Evolutionary conservation across 2,329 filamentous ascomycete species (phyloP).

Genomic region (Fusarium pseudograminearum): DNA sequence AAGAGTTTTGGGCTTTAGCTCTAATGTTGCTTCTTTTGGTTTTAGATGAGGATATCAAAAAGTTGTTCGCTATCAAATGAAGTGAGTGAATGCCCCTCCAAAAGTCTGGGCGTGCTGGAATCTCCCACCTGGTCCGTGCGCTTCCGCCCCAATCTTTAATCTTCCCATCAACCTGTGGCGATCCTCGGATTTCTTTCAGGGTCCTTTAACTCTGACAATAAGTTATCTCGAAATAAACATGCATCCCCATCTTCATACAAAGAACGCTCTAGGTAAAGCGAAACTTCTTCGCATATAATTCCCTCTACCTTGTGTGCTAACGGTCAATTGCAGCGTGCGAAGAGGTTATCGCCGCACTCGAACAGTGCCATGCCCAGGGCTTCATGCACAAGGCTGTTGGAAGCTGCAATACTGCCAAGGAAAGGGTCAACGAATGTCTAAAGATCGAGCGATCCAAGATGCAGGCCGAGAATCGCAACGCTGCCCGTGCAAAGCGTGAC

Average conservation of each 20-base stretch:
- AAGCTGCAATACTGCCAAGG: slow-evolving; percentile 89
- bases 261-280: slow-evolving; percentile 82
- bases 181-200: slow-evolving; percentile 39
- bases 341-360: slow-evolving; percentile 91
- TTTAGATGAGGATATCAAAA: slow-evolving; percentile 22
- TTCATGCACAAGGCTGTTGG: slow-evolving; percentile 93
- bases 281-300: background rate
- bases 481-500: slow-evolving; percentile 75
- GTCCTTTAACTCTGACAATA: slow-evolving; percentile 27
- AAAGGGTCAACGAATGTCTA: slow-evolving; percentile 85
- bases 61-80: slow-evolving; percentile 22
- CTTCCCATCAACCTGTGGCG: slow-evolving; percentile 28
- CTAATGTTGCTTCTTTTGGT: background rate
- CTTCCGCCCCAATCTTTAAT: slow-evolving; percentile 33
- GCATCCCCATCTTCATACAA: slow-evolving; percentile 98
- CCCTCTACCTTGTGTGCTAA: slow-evolving; percentile 27
- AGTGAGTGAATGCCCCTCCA: slow-evolving; percentile 44
- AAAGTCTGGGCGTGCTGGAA: slow-evolving; percentile 19
- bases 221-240: slow-evolving; percentile 63
- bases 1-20: background rate
- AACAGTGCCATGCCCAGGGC: slow-evolving; percentile 92
- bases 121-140: slow-evolving; percentile 50
- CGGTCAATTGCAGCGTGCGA: slow-evolving; percentile 79
- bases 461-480: slow-evolving; percentile 78
- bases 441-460: slow-evolving; percentile 82